These are phyloP conservation scores for Penicillium sp. DNA, from an alignment of 2,329 filamentous ascomycete genomes.

Conservation along the genomic window DNA sequence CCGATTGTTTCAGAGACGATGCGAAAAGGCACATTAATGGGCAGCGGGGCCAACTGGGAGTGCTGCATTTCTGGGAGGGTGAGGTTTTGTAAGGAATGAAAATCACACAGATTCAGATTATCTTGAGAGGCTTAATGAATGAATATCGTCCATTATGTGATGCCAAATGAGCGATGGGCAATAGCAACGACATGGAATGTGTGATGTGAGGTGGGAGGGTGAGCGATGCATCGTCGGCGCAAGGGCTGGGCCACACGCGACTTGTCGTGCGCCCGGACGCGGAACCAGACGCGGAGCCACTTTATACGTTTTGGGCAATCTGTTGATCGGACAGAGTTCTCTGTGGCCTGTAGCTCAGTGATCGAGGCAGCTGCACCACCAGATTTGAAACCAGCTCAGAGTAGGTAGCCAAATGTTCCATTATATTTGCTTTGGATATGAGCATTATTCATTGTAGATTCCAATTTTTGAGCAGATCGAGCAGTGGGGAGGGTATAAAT, in stretches of 20 bases:
- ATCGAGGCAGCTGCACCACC: too few species aligned
- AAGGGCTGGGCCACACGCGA: slow-evolving; percentile 10
- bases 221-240: slow-evolving; percentile 10
- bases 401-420: too few species aligned
- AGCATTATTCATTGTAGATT: too few species aligned
- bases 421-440: too few species aligned
- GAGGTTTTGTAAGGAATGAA: background rate
- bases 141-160: background rate
- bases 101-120: background rate
- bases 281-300: slow-evolving; percentile 26
- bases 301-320: slow-evolving; percentile 27
- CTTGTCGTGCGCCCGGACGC: slow-evolving; percentile 19
- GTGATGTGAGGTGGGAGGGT: background rate
- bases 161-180: background rate
- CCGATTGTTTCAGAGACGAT: slow-evolving; percentile 96
- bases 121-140: background rate
- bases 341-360: too few species aligned
- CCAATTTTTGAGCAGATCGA: too few species aligned
- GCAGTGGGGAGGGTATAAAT: too few species aligned
- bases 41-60: slow-evolving; percentile 85
- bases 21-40: slow-evolving; percentile 78
- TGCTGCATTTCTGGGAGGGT: slow-evolving; percentile 50
- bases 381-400: too few species aligned
- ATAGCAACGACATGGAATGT: background rate
- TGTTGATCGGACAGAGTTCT: slow-evolving; percentile 4